Percentiles rank a stretch among this genome's conserved stretches.
Conservation (phyloP, 441 rosid genomes). For the Erodium chrysanthum region DNA sequence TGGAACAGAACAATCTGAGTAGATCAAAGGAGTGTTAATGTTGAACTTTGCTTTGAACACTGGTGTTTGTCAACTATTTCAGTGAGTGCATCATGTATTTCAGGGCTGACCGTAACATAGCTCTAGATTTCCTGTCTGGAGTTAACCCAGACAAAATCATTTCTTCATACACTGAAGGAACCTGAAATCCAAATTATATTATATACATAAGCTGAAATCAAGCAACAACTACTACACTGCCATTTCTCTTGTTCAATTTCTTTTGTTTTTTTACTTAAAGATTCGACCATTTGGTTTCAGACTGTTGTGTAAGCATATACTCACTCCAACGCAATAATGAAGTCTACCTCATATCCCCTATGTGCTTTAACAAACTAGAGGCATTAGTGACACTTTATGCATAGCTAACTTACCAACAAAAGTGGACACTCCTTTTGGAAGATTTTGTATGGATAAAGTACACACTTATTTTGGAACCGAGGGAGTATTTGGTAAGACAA, state of each 20-base stretch:
- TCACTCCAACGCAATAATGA: too few species aligned
- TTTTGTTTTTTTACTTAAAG: neutral
- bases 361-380: too few species aligned
- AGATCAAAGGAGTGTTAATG: neutral
- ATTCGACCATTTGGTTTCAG: neutral
- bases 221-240: conserved; percentile 1
- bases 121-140: conserved; percentile 90
- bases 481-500: neutral
- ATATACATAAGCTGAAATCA: neutral
- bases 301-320: neutral
- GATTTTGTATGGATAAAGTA: too few species aligned
- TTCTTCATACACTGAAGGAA: conserved; percentile 81
- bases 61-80: conserved; percentile 22
- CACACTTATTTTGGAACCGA: too few species aligned
- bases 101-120: conserved; percentile 89
- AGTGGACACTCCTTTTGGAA: too few species aligned
- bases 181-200: conserved; percentile 39
- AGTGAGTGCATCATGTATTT: conserved; percentile 77
- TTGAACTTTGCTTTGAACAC: conserved; percentile 11
- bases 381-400: too few species aligned
- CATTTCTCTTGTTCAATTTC: neutral
- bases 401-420: too few species aligned
- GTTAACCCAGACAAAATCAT: conserved; percentile 77
- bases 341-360: too few species aligned
- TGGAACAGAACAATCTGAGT: conserved; percentile 14